phyloP scores from a whole-genome alignment of 2,329 filamentous ascomycete species.

The Sclerotinia nivalis region DNA sequence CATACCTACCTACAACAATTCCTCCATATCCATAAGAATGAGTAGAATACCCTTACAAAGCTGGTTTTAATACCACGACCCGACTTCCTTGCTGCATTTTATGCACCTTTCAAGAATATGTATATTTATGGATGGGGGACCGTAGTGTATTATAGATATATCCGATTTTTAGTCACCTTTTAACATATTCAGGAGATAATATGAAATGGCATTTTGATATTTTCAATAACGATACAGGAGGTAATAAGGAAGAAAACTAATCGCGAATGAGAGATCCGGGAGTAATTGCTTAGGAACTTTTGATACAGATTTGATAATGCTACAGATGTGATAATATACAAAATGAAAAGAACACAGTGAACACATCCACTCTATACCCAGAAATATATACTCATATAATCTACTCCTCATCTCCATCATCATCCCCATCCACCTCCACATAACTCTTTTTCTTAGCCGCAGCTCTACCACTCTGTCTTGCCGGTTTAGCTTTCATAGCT shows the following conservation, averaged over 20 bases:
- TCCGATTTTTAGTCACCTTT: neutral
- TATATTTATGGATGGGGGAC: too few relatives aligned
- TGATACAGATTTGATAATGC: too few relatives aligned
- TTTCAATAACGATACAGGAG: neutral
- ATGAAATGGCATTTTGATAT: neutral
- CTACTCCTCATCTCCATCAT: neutral
- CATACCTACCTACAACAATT: too few relatives aligned
- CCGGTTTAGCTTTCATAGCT: conserved; percentile 18
- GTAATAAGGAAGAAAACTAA: too few relatives aligned
- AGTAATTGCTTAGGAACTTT: neutral
- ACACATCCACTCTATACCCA: neutral
- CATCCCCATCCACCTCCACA: conserved; percentile 16
- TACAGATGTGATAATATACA: neutral
- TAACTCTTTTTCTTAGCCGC: conserved; percentile 29
- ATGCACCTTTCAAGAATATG: too few relatives aligned
- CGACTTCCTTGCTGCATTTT: too few relatives aligned
- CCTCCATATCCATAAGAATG: too few relatives aligned
- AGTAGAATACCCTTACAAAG: too few relatives aligned
- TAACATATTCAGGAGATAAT: neutral
- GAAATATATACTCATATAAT: neutral
- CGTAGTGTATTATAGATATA: too few relatives aligned
- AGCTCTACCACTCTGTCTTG: conserved; percentile 32
- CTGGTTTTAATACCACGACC: too few relatives aligned
- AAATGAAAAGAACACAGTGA: neutral
- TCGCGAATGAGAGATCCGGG: too few relatives aligned